Evolutionary conservation across 306 rosid species (phyloP), one percentile per base, ranked within the genome.

Genomic region (Inga oerstediana): DNA sequence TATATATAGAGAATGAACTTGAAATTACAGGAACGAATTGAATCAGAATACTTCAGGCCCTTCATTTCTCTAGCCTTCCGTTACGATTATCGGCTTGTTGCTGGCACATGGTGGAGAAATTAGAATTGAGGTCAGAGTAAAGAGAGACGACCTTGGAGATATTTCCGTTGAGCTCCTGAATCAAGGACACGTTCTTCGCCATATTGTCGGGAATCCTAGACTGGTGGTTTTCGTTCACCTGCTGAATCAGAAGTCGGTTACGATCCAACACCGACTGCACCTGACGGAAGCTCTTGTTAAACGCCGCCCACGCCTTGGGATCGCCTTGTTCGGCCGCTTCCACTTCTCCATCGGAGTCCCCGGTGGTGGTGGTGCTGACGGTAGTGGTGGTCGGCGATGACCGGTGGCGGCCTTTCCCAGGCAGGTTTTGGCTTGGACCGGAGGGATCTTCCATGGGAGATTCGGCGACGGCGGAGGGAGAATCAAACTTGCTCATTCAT

Each of bases 211-310:
- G 88, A 30, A 92, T 77, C 75, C 96, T 71, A 0, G 98, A 92
- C 77, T 90, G 97, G 52, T 95, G 99, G 61, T 95, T 95, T 46
- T 93, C 91, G 85, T 91, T 93, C 74, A 93, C 99, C 72, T 92
- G 96, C 75, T 92, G 96, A 83, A 93, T 93, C 86, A 95, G 79
- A 4, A 41, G 56, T 15, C 98, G 89, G 89, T 95, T 95, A 6
- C 95, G 85, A 87, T 95, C 98, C 74, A 95, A 85, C 73, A 95
- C 89, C 32, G 93, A 86, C 85, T 95, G 98, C 8, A 95, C 98
- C 87, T 93, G 90, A 5, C 89, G 88, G 88, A 95, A 95, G 80
- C 81, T 89, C 69, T 81, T 76, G 93, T 92, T 86, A 66, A 95
- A 88, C 52, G 74, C 64, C 2, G 85, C 88, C 98, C 99, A 95